Evolutionary conservation across 257 asterid species (phyloP).

Genomic region (Salvia miltiorrhiza): DNA sequence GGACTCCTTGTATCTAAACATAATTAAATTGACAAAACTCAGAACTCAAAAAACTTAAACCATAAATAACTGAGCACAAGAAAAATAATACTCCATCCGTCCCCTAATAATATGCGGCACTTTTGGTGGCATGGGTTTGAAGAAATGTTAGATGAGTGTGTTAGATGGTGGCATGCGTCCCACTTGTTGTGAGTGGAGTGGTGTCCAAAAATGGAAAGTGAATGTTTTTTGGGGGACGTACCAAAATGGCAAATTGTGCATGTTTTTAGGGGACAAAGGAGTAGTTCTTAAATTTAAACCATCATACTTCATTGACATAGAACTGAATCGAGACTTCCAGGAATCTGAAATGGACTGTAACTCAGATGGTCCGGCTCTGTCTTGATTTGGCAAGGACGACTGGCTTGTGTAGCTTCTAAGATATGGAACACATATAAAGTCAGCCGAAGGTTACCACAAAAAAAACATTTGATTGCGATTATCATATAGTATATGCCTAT

Average conservation of each 20-base stretch:
- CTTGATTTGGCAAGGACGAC: conserved; percentile 47
- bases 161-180: too few species aligned
- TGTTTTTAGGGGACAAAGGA: too few species aligned
- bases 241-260: too few species aligned
- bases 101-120: too few species aligned
- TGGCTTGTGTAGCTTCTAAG: conserved; percentile 44
- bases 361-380: conserved; percentile 84
- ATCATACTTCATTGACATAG: conserved; percentile 76
- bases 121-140: too few species aligned
- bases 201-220: too few species aligned
- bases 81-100: too few species aligned
- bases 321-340: conserved; percentile 74
- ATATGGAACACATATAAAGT: conserved; percentile 13
- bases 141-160: too few species aligned
- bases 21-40: conserved; percentile 7
- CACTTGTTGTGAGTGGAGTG: too few species aligned
- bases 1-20: conserved; percentile 76
- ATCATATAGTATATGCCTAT: not conserved
- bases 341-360: conserved; percentile 63
- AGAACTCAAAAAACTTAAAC: conserved; percentile 9
- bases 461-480: not conserved
- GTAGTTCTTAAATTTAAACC: not conserved
- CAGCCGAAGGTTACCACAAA: not conserved
- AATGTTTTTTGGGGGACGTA: too few species aligned
- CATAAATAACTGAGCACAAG: not conserved